Base-by-base conservation (phyloP, 805 yeast genomes). In the Suhomyces sp. region DNA sequence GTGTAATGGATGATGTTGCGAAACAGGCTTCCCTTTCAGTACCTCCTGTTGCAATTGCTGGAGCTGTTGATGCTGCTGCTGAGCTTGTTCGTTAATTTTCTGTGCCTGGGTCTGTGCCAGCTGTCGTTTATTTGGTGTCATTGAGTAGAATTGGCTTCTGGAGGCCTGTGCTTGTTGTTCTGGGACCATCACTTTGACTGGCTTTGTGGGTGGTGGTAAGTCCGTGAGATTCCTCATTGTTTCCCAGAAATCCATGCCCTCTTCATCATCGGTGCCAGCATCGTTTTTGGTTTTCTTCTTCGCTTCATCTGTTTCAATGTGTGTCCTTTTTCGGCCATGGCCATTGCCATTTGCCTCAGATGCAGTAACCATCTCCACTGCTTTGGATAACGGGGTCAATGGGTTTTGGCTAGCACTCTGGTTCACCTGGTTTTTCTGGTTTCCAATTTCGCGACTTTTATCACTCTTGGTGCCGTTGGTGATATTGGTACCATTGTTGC, bases 191-290 rank as follows among this genome's bases (percentile, higher is more conserved):
- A 14, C 22, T 22, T 27, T 13, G 6, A 11, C 19, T 6, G 24
- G 5, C n/a, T 29, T n/a, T n/a, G n/a, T 25, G 6, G 15, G 18
- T 10, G 13, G 35, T 5, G 35, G 25, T 15, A 20, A 20, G 14
- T 72, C 73, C 1, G 81, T 75, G 15, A 81, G 51, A 12, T 78
- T 68, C 31, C 82, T 66, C 73, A 82, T 69, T 2, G 79, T 76
- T 43, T 81, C 88, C 83, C 86, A 81, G 51, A 81, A 82, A 52
- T 81, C 88, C 21, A 75, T 46, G 15, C 76, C 87, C 39, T 78
- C 87, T 25, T 79, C 86, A 4, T 70, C 56, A 9, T 74, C 81
- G 23, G 70, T 39, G 15, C 29, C 34, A 4, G 25, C 38, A 6
- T 36, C 35, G 7, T 13, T 27, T 18, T 39, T 36, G 33, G 34